Conservation (phyloP, 2,329 filamentous ascomycete genomes). For the Calonectria pauciramosa region DNA sequence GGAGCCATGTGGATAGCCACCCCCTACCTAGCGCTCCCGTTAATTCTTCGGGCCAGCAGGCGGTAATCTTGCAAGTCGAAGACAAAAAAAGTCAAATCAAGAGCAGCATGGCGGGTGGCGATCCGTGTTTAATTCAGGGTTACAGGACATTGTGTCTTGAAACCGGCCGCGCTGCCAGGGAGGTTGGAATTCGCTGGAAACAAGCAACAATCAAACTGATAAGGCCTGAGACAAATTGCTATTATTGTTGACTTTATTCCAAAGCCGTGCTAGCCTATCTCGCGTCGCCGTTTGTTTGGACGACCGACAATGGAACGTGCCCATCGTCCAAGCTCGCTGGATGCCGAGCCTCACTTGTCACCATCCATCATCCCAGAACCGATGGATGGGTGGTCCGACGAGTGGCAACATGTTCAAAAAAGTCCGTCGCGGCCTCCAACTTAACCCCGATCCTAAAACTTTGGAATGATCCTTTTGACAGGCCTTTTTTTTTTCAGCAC, state of each 20-base stretch:
- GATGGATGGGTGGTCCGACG: neutral
- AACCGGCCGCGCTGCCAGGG: neutral
- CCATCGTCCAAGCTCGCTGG: neutral
- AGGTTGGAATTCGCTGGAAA: neutral
- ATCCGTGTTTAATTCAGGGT: conserved; percentile 11
- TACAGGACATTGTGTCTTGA: conserved; percentile 15
- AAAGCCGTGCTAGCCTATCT: neutral
- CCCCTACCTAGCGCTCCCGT: conserved; percentile 13
- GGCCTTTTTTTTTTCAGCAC: neutral
- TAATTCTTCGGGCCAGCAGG: neutral
- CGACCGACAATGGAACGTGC: neutral
- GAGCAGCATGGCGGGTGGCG: conserved; percentile 2
- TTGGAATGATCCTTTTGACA: neutral
- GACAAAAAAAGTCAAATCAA: neutral
- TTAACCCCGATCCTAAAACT: neutral
- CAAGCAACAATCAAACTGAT: conserved; percentile 5
- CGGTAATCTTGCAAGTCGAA: neutral
- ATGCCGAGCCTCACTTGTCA: neutral
- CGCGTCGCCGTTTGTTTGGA: neutral
- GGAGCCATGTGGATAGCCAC: conserved; percentile 16
- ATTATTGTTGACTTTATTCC: neutral
- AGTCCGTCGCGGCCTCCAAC: neutral
- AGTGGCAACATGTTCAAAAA: neutral
- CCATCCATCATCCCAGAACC: neutral
- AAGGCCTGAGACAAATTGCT: conserved; percentile 5